phyloP scores from a whole-genome alignment of 257 asterid genomes.

The Oldenlandia corymbosa region DNA sequence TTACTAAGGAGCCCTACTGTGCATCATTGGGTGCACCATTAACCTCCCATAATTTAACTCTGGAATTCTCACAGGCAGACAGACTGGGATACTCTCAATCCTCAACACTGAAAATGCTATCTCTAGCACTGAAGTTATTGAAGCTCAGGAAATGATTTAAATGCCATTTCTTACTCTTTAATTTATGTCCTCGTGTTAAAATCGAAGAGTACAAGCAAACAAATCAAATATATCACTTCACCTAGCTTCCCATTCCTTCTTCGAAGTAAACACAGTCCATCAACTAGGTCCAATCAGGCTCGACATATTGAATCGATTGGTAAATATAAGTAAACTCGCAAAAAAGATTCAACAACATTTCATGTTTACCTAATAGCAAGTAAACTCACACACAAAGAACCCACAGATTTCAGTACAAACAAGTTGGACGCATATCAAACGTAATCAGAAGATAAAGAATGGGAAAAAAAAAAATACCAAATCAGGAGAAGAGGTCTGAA shows the following conservation, averaged over 20 bases:
- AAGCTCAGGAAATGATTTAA: no score
- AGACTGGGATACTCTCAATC: neutral
- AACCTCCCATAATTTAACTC: no score
- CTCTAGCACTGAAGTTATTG: no score
- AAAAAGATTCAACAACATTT: neutral
- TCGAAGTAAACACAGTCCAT: neutral
- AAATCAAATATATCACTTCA: neutral
- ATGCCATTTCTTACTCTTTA: neutral
- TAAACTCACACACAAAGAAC: neutral
- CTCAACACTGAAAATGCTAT: neutral
- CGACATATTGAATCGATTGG: neutral
- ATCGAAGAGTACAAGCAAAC: neutral
- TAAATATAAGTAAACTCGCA: no score
- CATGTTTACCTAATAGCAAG: neutral
- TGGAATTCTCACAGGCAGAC: neutral
- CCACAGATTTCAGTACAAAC: neutral
- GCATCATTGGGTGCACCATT: neutral
- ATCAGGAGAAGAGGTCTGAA: constrained; percentile 74
- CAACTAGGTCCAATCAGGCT: neutral
- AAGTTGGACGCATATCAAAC: neutral
- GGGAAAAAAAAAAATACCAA: constrained; percentile 26
- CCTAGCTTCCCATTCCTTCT: neutral
- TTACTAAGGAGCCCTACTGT: neutral
- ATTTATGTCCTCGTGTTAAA: neutral
- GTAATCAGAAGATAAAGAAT: neutral